Percentiles rank a stretch among this genome's conserved stretches.
These are phyloP conservation scores for Neoascochyta sp. DNA, from an alignment of 2,329 filamentous ascomycete species.

Conservation along the genomic window DNA sequence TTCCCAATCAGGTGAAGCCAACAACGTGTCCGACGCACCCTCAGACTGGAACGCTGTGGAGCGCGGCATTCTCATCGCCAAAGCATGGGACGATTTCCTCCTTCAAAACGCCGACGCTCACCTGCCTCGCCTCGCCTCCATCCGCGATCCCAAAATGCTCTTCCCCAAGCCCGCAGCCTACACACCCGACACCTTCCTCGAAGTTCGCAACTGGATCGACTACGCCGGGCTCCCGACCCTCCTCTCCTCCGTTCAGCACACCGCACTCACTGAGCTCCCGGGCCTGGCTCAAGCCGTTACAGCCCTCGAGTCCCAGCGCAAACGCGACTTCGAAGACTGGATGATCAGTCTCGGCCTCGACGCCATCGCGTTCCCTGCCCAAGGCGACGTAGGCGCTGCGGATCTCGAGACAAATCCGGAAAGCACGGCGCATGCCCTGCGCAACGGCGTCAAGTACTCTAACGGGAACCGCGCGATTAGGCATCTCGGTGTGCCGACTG, in stretches of 20 bases:
- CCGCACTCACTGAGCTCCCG: constrained; percentile 42
- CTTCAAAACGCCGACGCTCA: constrained; percentile 41
- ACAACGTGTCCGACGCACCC: constrained; percentile 44
- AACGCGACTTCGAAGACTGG: constrained; percentile 51
- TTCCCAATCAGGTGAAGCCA: constrained; percentile 31
- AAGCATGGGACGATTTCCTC: constrained; percentile 54
- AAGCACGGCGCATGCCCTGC: constrained; percentile 38
- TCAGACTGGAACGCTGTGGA: constrained; percentile 48
- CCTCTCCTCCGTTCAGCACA: constrained; percentile 19
- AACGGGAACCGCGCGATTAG: constrained; percentile 54
- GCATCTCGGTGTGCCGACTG: constrained; percentile 54
- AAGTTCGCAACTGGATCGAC: constrained; percentile 41
- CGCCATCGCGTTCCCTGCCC: constrained; percentile 49
- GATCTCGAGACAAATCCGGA: constrained; percentile 44
- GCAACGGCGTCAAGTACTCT: constrained; percentile 53
- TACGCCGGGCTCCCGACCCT: constrained; percentile 35
- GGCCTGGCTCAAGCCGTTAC: constrained; percentile 44
- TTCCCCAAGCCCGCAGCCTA: constrained; percentile 39
- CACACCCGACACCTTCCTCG: constrained; percentile 39
- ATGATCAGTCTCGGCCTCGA: constrained; percentile 45
- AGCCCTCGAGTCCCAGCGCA: constrained; percentile 49
- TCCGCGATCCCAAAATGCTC: constrained; percentile 38
- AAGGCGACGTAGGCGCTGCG: constrained; percentile 50
- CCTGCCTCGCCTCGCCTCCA: constrained; percentile 37
- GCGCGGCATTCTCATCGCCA: constrained; percentile 48